Evolutionary conservation across 164 flowering plant species (phyloP), one percentile per base, ranked within the genome.

Genomic region (Pachysandra terminalis): DNA sequence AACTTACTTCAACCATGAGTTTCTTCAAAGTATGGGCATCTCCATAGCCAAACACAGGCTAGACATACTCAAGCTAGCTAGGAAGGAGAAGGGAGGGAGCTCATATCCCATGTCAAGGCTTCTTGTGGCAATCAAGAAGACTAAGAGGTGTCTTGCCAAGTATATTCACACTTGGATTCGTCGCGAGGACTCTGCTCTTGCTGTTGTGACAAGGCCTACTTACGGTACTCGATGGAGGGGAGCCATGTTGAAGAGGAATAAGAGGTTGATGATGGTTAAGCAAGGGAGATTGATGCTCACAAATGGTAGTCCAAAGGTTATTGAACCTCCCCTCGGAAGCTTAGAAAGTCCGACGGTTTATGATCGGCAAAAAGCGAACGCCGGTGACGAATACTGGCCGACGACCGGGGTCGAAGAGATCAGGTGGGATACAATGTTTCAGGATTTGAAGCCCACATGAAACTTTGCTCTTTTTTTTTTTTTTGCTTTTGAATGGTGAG

Each of bases 11-110:
- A 78, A 87, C 82, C 98, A 93, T 73, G 93, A 90, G 25, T 85
- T 93, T 40, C 90, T 93, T 0, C 90, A 83, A 45, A 90, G 96
- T 71, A 81, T 93, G 83, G 98, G 98, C 9, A 77, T 93, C 55
- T 75, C 82, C 23, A 78, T 90, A 19, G 96, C 90, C 76, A 90
- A 93, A 68, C 98, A 93, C 74, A 59, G 98, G 68, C 82, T 93
- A 0, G 96, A 87, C 74, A 93, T 93, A 6, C 86, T 90, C 73
- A 93, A 89, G 81, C 88, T 90, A 23, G 87, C 86, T 7, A 79
- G 75, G 66, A 85, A 81, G 67, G 85, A 83, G 53, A 80, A 59
- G 19, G 73, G 79, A 41, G 61, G 64, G 0, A 56, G 55, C 14
- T 81, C 73, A 16, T 80, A 56, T 23, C 78, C 89, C 13, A 55